A percentile compares a stretch with the other conserved stretches of the same genome.
Conservation (phyloP, 192 early-diverging fungal species). For the Chytriomyces hyalinus region DNA sequence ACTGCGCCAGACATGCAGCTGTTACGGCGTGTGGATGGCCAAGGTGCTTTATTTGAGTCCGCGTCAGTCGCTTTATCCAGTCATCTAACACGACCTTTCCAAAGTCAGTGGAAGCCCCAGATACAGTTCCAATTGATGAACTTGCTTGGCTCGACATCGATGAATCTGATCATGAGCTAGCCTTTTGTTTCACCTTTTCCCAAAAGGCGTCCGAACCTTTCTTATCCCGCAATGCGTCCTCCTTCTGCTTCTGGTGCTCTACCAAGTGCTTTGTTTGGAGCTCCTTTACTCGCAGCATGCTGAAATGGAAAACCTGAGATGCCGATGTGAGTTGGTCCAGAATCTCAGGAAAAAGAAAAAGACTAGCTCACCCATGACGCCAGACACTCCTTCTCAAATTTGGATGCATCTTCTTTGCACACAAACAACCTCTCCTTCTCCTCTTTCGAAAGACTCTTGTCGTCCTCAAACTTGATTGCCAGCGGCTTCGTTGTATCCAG, state of each 20-base stretch:
- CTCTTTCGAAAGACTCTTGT: slow-evolving; percentile 37
- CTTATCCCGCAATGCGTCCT: slow-evolving; percentile 13
- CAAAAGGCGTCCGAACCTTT: slow-evolving; percentile 43
- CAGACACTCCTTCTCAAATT: slow-evolving; percentile 70
- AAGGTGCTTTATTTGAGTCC: too few relatives aligned
- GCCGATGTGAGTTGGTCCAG: background rate
- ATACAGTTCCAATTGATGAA: too few relatives aligned
- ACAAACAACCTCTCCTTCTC: slow-evolving; percentile 42
- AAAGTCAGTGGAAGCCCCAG: too few relatives aligned
- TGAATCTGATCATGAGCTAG: background rate
- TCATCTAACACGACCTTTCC: too few relatives aligned
- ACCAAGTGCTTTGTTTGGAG: slow-evolving; percentile 47
- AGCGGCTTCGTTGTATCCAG: slow-evolving; percentile 45
- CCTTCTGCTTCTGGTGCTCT: slow-evolving; percentile 43
- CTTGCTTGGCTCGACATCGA: too few relatives aligned
- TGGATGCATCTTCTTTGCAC: slow-evolving; percentile 60
- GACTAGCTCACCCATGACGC: slow-evolving; percentile 67
- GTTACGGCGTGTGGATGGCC: too few relatives aligned
- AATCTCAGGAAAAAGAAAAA: background rate
- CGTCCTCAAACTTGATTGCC: slow-evolving; percentile 12
- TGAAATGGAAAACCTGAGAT: slow-evolving; percentile 49
- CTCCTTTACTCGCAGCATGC: slow-evolving; percentile 56
- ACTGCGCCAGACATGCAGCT: too few relatives aligned
- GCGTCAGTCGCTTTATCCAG: too few relatives aligned
- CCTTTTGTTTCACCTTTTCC: slow-evolving; percentile 44